Base-by-base conservation (phyloP, 2,329 filamentous ascomycete species). In the Beauveria brongniartii region DNA sequence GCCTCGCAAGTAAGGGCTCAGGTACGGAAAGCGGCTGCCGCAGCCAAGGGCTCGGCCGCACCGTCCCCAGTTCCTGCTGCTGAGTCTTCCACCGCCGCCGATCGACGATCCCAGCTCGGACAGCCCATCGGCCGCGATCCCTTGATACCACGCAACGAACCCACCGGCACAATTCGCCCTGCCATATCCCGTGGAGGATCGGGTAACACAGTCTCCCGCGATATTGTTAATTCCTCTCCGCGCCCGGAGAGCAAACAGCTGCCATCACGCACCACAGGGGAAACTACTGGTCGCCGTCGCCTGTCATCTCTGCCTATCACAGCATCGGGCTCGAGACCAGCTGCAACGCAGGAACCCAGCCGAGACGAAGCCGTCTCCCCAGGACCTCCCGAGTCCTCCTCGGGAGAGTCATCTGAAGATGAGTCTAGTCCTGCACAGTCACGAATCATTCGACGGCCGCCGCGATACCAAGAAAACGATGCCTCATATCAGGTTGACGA, bases 1-100 rank as follows among this genome's bases (percentile, higher is more conserved):
- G 83, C 95, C 30, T 90, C 90, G 0, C 91, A 97, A 71, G 90
- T 97, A 53, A 86, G 91, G 66, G 92, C 90, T 22, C 92, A 97
- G 75, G 91, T 97, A 78, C 86, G 90, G 64, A 94, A 88, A 70
- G 85, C 87, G 48, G 85, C 82, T 3, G 81, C 81, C 7, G 79
- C 80, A 3, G 80, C 78, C 24, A 80, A 81, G 57, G 81, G 81
- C 61, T 84, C 84, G 3, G 74, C 78, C 20, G 79, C 80, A 1
- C 80, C 82, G 1, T 85, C 85, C 2, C 84, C 86, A 2, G 69
- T 81, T 18, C 83, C 81, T 18, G 78, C 80, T 37, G 72, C 78
- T 61, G 82, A 79, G 66, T 75, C 71, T 66, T 68, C 68, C 66
- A 71, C 69, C 65, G 63, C 62, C 66, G 66, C 75, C 70, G 65